Evolutionary conservation across 306 rosid species (phyloP), one percentile per base, ranked within the genome.

Genomic region (Hippophae tibetana): DNA sequence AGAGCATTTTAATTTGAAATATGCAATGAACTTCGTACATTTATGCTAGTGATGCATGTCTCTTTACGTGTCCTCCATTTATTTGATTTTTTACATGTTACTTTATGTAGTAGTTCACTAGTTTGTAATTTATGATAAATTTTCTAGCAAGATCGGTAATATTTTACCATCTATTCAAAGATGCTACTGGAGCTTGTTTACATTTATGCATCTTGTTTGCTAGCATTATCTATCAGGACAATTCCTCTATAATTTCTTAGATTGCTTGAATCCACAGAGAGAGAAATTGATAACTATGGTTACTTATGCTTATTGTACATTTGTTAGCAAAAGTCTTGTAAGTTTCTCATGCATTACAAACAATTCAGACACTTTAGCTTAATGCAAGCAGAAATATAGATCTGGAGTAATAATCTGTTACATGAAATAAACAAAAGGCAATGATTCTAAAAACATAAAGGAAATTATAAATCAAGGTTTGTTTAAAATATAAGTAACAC

Each of bases 231-330:
- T 9, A 25, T 44, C n/a, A 5, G 38, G 42, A 11, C 13, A 7
- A 8, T 18, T 58, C 41, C 13, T 45, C 63, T 59, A 8, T 23
- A 23, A 8, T 12, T 18, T 59, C n/a, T 59, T 59, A 59, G 52
- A 59, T 9, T 59, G n/a, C 50, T 9, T 14, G 63, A 50, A 43
- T 59, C 40, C 43, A 55, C 40, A 43, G 40, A 27, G 59, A 25
- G 11, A 38, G 43, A 55, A 27, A 55, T 31, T 55, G 23, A 6
- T 55, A 14, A 10, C 40, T 55, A 9, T 55, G 59, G n/a, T 31
- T 11, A 27, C 43, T 31, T 9, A 38, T 7, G 23, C 23, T 27
- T 2, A 38, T 3, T 10, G 43, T 13, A 11, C 14, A 8, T 1
- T 18, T 18, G 23, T 18, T 18, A 18, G 26, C 6, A 11, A 6